phyloP scores from a whole-genome alignment of 768 basidiomycete genomes.

The Mrakia blollopis region DNA sequence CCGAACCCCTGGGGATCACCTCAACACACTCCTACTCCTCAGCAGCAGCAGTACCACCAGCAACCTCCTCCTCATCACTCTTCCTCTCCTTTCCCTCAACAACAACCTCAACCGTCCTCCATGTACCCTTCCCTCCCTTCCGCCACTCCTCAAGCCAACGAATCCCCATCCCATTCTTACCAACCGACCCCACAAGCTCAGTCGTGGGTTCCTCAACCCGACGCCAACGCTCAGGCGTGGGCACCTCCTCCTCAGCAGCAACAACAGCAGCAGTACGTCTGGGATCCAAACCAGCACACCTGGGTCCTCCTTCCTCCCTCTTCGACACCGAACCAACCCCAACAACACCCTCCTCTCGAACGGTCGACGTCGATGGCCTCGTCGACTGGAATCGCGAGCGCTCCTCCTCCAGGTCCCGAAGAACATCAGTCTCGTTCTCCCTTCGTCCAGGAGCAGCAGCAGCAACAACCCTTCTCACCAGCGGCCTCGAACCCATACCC shows the following conservation, averaged over 20 bases:
- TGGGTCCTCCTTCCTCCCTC: not conserved
- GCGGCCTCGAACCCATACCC: not conserved
- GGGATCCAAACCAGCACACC: not conserved
- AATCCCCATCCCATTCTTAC: not conserved
- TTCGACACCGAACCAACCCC: not conserved
- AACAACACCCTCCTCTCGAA: not conserved
- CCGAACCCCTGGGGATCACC: not conserved
- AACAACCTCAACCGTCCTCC: not conserved
- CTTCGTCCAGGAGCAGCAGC: not conserved
- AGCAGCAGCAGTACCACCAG: slow-evolving; percentile 13
- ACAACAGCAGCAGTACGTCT: slow-evolving; percentile 4
- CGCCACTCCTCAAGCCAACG: not conserved
- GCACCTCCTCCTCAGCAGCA: not conserved
- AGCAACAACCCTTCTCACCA: not conserved
- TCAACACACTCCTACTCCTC: slow-evolving; percentile 1
- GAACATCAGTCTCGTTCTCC: not conserved
- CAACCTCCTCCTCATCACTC: not conserved
- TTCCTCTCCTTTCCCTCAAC: not conserved
- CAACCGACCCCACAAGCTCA: not conserved
- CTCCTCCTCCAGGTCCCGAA: not conserved
- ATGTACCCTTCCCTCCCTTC: not conserved
- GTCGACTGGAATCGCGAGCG: not conserved
- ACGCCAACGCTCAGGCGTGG: slow-evolving; percentile 2
- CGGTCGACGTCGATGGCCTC: slow-evolving; percentile 1
- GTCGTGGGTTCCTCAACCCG: slow-evolving; percentile 4